Evolutionary conservation across 345 rosid species (phyloP).

Genomic region (Dovyalis caffra): DNA sequence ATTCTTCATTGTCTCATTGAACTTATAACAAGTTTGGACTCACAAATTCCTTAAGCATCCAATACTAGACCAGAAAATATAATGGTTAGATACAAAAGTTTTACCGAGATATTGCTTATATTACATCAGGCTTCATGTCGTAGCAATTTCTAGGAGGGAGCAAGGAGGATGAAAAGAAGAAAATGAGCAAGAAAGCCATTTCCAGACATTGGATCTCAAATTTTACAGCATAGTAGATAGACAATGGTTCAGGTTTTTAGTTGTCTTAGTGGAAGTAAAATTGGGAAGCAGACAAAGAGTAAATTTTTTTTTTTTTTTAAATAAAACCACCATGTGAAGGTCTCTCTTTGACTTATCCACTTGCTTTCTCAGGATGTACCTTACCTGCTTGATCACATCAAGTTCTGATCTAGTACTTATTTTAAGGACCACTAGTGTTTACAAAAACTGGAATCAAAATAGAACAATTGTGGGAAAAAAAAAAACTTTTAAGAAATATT

Average conservation of each 20-base stretch:
- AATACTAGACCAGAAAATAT: not conserved
- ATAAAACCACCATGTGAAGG: not conserved
- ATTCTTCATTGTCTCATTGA: not conserved
- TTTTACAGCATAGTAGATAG: not conserved
- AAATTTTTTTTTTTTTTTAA: too few relatives aligned
- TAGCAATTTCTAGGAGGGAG: not conserved
- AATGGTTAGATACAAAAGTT: too few relatives aligned
- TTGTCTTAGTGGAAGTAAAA: not conserved
- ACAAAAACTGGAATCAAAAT: not conserved
- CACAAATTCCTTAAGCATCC: not conserved
- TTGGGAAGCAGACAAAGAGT: not conserved
- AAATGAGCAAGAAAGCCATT: not conserved
- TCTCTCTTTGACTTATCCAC: not conserved
- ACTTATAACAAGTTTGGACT: not conserved
- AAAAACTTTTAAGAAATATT: not conserved
- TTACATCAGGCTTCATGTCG: not conserved
- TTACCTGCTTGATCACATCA: not conserved
- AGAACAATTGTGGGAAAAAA: not conserved
- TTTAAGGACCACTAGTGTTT: not conserved
- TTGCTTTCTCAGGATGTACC: not conserved
- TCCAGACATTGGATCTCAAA: not conserved
- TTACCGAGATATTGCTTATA: not conserved
- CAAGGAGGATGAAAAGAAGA: not conserved
- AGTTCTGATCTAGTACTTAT: not conserved
- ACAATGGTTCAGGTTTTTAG: not conserved